Evolutionary conservation across 1,284 basidiomycete genomes (phyloP).

Genomic region (Abortiporus biennis): DNA sequence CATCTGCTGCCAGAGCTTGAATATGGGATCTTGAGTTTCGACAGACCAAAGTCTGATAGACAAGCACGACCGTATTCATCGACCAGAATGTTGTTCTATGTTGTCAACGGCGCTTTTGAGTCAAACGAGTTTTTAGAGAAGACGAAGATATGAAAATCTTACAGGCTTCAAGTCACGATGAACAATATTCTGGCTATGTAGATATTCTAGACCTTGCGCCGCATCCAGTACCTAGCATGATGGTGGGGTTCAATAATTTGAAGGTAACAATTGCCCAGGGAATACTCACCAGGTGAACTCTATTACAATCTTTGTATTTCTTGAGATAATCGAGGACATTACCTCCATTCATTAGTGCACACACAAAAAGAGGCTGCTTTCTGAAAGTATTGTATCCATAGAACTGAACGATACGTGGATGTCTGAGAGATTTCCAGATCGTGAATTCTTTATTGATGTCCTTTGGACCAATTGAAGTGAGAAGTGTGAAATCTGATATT

Average conservation of each 20-base stretch:
- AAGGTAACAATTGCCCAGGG: background rate
- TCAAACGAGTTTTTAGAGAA: background rate
- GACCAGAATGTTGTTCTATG: conserved; percentile 14
- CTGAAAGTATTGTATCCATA: conserved; percentile 5
- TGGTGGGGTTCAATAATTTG: background rate
- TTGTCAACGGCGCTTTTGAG: background rate
- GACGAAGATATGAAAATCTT: background rate
- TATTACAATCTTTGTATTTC: conserved; percentile 5
- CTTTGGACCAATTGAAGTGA: conserved; percentile 2
- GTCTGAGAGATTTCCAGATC: conserved; percentile 11
- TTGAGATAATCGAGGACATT: conserved; percentile 9
- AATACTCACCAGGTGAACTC: conserved; percentile 8
- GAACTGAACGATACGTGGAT: conserved; percentile 10
- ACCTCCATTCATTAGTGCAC: conserved; percentile 6
- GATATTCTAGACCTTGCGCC: conserved; percentile 10
- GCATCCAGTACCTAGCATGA: conserved; percentile 11
- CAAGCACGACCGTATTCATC: conserved; percentile 11
- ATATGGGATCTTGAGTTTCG: conserved; percentile 7
- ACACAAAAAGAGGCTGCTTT: conserved; percentile 8
- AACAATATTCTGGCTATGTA: conserved; percentile 10
- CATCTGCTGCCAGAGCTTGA: too few species aligned
- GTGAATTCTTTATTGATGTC: conserved; percentile 10
- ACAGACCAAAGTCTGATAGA: conserved; percentile 14
- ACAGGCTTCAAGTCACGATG: conserved; percentile 17
- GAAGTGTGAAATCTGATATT: background rate